phyloP scores from a whole-genome alignment of 2,329 filamentous ascomycete species.

The Aspergillus fructus region DNA sequence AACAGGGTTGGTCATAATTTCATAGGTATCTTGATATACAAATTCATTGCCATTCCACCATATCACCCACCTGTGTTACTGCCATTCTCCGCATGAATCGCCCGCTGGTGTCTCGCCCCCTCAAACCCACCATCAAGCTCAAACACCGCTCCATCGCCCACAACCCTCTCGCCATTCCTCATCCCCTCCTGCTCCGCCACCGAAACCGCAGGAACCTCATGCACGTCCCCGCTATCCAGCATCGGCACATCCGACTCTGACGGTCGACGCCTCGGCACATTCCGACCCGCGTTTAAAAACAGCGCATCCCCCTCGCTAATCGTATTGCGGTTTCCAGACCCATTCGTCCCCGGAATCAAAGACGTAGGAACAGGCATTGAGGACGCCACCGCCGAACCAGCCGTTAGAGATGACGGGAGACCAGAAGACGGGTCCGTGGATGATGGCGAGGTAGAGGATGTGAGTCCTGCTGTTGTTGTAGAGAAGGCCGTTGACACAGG shows the following conservation, averaged over 20 bases:
- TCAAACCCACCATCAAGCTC: constrained; percentile 23
- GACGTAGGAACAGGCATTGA: constrained; percentile 4
- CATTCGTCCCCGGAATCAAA: neutral
- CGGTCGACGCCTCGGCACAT: neutral
- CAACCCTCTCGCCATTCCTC: neutral
- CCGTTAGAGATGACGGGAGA: constrained; percentile 12
- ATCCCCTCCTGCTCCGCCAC: constrained; percentile 7
- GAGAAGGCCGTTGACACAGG: neutral
- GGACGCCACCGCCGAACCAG: constrained; percentile 1
- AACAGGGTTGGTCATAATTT: too few species aligned
- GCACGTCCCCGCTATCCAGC: constrained; percentile 23
- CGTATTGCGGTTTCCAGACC: neutral
- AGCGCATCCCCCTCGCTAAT: constrained; percentile 6
- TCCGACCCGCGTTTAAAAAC: constrained; percentile 5
- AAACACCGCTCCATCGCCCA: constrained; percentile 9
- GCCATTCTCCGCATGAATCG: constrained; percentile 14
- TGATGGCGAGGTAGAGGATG: neutral
- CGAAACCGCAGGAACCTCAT: constrained; percentile 17
- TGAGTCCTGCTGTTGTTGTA: neutral
- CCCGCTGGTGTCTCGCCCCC: constrained; percentile 17
- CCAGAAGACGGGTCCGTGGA: neutral
- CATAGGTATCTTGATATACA: too few species aligned
- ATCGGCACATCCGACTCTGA: constrained; percentile 22
- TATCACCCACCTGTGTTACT: neutral
- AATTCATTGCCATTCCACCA: too few species aligned